Evolutionary conservation across 192 early-diverging fungal genomes (phyloP).

Genomic region (Coemansia sp.): DNA sequence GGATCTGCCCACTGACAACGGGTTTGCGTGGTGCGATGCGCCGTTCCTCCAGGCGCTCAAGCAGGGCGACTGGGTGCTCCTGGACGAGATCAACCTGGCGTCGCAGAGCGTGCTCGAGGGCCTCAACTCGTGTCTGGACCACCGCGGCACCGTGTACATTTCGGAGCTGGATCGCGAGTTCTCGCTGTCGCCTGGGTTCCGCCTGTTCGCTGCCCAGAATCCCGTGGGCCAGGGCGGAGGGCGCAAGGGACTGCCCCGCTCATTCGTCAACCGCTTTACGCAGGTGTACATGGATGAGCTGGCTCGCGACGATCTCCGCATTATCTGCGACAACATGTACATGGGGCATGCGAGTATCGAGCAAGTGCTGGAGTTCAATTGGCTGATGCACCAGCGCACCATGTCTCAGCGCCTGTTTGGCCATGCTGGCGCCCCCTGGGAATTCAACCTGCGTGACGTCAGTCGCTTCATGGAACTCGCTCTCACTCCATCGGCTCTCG

Average conservation of each 20-base stretch:
- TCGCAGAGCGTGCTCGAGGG: constrained; percentile 98
- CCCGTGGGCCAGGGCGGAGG: constrained; percentile 96
- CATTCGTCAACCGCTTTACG: constrained; percentile 96
- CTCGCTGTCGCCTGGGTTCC: constrained; percentile 72
- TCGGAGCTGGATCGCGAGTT: constrained; percentile 93
- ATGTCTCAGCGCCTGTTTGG: constrained; percentile 77
- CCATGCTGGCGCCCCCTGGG: constrained; percentile 86
- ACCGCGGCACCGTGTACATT: constrained; percentile 93
- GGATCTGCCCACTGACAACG: constrained; percentile 87
- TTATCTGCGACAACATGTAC: constrained; percentile 64
- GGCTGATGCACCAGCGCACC: constrained; percentile 78
- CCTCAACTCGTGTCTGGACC: constrained; percentile 97
- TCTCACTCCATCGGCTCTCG: constrained; percentile 17
- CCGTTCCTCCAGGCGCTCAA: constrained; percentile 97
- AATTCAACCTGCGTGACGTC: constrained; percentile 98
- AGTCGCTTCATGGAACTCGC: constrained; percentile 89
- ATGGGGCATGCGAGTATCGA: constrained; percentile 47
- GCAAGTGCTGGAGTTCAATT: constrained; percentile 68
- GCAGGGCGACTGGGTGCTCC: constrained; percentile 91
- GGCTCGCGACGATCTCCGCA: constrained; percentile 69
- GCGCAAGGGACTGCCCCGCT: constrained; percentile 95
- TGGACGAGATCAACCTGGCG: constrained; percentile 98
- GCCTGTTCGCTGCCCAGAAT: constrained; percentile 97
- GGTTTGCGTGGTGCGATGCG: constrained; percentile 96
- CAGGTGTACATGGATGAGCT: constrained; percentile 91